A percentile compares a stretch with the other conserved stretches of the same genome.
phyloP scores from a whole-genome alignment of 495 filamentous ascomycete genomes.

The Staphylotrichum longicolle region DNA sequence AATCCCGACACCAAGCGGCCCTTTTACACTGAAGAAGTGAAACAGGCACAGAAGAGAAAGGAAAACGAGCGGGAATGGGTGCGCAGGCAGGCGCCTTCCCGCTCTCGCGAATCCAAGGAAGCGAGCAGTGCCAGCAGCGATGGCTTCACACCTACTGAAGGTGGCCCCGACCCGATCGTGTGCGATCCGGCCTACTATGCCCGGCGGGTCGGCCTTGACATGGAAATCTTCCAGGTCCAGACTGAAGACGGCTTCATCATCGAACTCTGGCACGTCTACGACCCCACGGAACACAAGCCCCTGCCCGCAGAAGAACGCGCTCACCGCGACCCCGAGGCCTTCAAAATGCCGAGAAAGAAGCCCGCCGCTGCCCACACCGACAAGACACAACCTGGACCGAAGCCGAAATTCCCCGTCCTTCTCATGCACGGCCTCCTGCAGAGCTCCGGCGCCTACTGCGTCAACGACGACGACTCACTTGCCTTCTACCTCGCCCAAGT shows the following conservation, averaged over 20 bases:
- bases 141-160: conserved; percentile 69
- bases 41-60: conserved; percentile 51
- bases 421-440: conserved; percentile 88
- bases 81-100: conserved; percentile 35
- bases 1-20: conserved; percentile 59
- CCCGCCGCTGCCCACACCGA: conserved; percentile 18
- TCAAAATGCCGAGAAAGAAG: conserved; percentile 18
- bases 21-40: conserved; percentile 66
- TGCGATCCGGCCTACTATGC: conserved; percentile 88
- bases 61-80: conserved; percentile 62
- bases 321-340: conserved; percentile 45
- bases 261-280: conserved; percentile 83
- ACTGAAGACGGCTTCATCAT: conserved; percentile 96
- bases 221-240: conserved; percentile 79
- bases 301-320: conserved; percentile 39
- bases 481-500: conserved; percentile 91
- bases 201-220: conserved; percentile 79
- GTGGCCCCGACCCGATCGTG: conserved; percentile 71
- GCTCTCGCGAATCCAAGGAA: conserved; percentile 26
- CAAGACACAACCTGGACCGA: conserved; percentile 33
- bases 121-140: conserved; percentile 43
- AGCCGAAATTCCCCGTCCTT: conserved; percentile 80
- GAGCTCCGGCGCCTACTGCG: conserved; percentile 82
- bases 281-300: conserved; percentile 68
- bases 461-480: conserved; percentile 84